Percentiles rank a stretch among this genome's conserved stretches.
Evolutionary conservation across 345 rosid species (phyloP).

Genomic region (Hibiscus trionum): DNA sequence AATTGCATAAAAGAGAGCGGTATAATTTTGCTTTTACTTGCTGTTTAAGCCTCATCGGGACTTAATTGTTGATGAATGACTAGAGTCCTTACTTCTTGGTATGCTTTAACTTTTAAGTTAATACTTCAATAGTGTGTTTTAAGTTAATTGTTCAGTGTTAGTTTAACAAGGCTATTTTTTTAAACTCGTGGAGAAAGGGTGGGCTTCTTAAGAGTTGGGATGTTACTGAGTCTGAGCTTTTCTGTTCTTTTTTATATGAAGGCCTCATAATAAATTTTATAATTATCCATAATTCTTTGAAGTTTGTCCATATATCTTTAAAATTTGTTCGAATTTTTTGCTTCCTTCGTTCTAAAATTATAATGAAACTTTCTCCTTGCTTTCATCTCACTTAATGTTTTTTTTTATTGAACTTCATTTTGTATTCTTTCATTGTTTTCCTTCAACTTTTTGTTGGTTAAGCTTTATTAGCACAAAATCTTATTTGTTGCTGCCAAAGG

Average conservation of each 20-base stretch:
- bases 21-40: background rate
- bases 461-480: background rate
- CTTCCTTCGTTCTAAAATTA: background rate
- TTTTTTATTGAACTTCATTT: slow-evolving; percentile 14
- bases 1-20: background rate
- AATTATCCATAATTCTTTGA: background rate
- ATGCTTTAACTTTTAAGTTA: background rate
- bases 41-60: background rate
- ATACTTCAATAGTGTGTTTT: background rate
- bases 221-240: background rate
- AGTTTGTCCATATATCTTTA: too few species aligned
- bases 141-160: background rate
- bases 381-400: background rate
- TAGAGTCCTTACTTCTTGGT: background rate
- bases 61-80: background rate
- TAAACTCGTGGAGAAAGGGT: background rate
- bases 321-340: background rate
- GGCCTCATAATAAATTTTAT: background rate
- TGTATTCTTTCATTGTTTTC: background rate
- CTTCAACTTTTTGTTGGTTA: background rate
- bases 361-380: background rate
- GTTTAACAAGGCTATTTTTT: background rate
- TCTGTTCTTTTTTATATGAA: background rate
- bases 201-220: background rate
- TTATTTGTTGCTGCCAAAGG: slow-evolving; percentile 3